phyloP scores from a whole-genome alignment of 2,329 filamentous ascomycete species.

The Aspergillus hiratsukae region DNA sequence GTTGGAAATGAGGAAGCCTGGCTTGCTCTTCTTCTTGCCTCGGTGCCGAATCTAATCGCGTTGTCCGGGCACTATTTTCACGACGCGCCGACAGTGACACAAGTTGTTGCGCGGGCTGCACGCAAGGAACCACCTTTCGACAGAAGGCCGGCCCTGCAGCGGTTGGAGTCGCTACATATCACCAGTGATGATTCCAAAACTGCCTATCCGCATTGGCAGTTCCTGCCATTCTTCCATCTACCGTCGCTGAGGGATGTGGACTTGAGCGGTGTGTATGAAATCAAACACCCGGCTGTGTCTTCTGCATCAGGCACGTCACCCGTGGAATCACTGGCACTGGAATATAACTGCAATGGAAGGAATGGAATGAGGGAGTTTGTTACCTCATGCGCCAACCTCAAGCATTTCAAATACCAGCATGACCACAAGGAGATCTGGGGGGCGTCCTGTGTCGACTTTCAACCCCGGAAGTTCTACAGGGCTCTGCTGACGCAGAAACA shows the following conservation, averaged over 20 bases:
- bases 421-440: background rate
- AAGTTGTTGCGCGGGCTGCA: background rate
- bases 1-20: background rate
- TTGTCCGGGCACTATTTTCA: background rate
- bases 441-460: conserved; percentile 1
- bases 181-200: background rate
- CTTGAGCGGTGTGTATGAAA: too few species aligned
- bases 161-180: background rate
- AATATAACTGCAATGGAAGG: background rate
- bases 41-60: background rate
- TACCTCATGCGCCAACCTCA: conserved; percentile 10
- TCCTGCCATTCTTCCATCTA: conserved; percentile 3
- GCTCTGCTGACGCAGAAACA: conserved; percentile 9
- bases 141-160: background rate
- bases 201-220: background rate
- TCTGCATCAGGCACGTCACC: background rate
- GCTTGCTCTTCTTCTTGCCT: conserved; percentile 2
- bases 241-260: background rate
- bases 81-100: background rate
- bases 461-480: conserved; percentile 2
- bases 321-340: background rate
- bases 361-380: conserved; percentile 9
- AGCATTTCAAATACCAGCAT: conserved; percentile 13
- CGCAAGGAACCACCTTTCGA: background rate
- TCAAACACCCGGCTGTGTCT: background rate